Evolutionary conservation across 139 green algal genomes (phyloP).

Genomic region (Desmodesmus armatus): DNA sequence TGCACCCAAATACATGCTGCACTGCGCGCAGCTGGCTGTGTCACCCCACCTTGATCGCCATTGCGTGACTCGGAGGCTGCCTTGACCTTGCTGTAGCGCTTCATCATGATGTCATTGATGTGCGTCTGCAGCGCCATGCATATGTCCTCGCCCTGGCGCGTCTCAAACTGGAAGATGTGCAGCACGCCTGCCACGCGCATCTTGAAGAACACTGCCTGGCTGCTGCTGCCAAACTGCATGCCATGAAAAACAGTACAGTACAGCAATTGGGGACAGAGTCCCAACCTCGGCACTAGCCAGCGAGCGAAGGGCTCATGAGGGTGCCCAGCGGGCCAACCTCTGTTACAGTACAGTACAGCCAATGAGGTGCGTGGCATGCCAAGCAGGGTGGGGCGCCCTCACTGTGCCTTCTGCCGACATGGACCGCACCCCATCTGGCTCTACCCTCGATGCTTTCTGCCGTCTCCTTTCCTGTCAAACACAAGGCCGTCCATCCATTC

Average conservation of each 20-base stretch:
- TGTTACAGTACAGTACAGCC: too few relatives aligned
- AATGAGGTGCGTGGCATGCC: too few relatives aligned
- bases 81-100: constrained; percentile 79
- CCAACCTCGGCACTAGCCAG: too few relatives aligned
- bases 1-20: neutral
- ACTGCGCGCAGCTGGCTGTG: neutral
- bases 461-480: too few relatives aligned
- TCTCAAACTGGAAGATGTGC: constrained; percentile 99
- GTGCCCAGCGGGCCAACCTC: too few relatives aligned
- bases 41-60: neutral
- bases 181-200: constrained; percentile 96
- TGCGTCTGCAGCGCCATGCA: constrained; percentile 98
- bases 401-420: too few relatives aligned
- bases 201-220: constrained; percentile 97
- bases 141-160: constrained; percentile 95
- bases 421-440: too few relatives aligned
- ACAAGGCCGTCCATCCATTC: too few relatives aligned
- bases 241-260: neutral
- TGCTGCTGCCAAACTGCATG: constrained; percentile 83
- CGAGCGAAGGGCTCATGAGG: too few relatives aligned
- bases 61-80: neutral
- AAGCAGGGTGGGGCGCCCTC: too few relatives aligned
- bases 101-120: constrained; percentile 99
- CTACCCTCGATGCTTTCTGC: too few relatives aligned
- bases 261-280: neutral